These are phyloP conservation scores for Hemisphaericaspora xylofermentans DNA, from an alignment of 1,139 yeast species.

Conservation along the genomic window DNA sequence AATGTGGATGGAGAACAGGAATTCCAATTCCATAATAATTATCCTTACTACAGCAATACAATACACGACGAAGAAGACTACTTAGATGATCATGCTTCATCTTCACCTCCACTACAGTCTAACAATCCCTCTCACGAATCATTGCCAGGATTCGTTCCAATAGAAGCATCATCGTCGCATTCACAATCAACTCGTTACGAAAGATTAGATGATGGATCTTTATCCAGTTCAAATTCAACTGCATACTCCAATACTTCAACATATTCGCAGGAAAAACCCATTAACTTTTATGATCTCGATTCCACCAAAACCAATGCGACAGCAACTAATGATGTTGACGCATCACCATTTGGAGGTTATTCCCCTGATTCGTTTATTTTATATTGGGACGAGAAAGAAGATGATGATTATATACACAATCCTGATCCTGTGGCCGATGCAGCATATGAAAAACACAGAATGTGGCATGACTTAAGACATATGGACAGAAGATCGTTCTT, in stretches of 20 bases:
- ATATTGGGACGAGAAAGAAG: slow-evolving; percentile 84
- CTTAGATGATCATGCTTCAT: not conserved
- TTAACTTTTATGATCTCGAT: not conserved
- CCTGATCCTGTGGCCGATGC: slow-evolving; percentile 93
- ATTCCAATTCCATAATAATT: slow-evolving; percentile 1
- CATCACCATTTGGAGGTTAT: slow-evolving; percentile 91
- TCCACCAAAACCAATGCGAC: not conserved
- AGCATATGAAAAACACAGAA: slow-evolving; percentile 64
- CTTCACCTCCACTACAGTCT: not conserved
- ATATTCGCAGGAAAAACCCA: not conserved
- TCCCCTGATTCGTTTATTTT: slow-evolving; percentile 88
- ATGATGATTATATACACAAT: slow-evolving; percentile 88
- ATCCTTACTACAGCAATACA: not conserved
- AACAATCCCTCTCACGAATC: slow-evolving; percentile 1
- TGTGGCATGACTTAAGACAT: slow-evolving; percentile 55
- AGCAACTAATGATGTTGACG: slow-evolving; percentile 20
- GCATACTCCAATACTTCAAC: slow-evolving; percentile 13
- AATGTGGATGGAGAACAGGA: slow-evolving; percentile 7
- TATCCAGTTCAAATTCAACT: not conserved
- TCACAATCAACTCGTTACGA: not conserved
- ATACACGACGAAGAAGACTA: not conserved
- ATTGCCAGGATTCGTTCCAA: not conserved
- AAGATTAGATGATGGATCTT: slow-evolving; percentile 6
- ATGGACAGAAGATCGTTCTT: slow-evolving; percentile 60
- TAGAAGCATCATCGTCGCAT: not conserved